Base-by-base conservation (phyloP, 495 filamentous ascomycete species). In the Aspergillus homomorphus region DNA sequence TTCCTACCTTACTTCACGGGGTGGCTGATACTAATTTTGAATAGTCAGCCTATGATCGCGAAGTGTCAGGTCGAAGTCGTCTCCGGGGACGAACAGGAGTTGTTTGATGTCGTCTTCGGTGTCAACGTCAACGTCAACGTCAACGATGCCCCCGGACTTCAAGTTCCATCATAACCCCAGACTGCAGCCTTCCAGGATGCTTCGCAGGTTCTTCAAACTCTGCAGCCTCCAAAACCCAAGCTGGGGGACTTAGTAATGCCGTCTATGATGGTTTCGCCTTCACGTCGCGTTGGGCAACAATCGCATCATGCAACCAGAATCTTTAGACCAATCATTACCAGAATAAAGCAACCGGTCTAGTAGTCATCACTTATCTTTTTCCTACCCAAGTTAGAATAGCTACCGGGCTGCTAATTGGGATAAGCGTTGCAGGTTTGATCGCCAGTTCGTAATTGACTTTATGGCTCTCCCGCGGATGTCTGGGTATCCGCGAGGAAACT, bases 261-360 rank as follows among this genome's bases (percentile, higher is more conserved):
- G 26, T 4, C 26, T 30, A 14, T 38, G 4, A 12, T 38, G 8
- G 33, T 9, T 38, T 12, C 15, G 33, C 33, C 12, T 12, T 38
- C 4, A 9, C 12, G 33, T 38, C 49, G 20, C 45, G 53, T 56
- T 58, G 56, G 56, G 56, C 56, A 58, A 58, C 56, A 58, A 58
- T 45, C 44, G 30, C 48, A 58, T 51, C 56, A 58, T 58, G 56
- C 48, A 58, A 28, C 38, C 42, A 24, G 30, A 46, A 45, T 24
- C 22, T 28, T 28, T 15, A 30, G 19, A 23, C 48, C 48, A 51
- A 51, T 51, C 48, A 38, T 38, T 46, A 10, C 33, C 10, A 57
- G 28, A 50, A 50, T 21, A 46, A 51, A 38, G 9, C 16, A 1
- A 51, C 48, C 48, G 48, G 48, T n/a, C 48, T n/a, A 51, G 23